These are phyloP conservation scores for Helicocarpus griseus DNA, from an alignment of 2,329 filamentous ascomycete genomes.

Conservation along the genomic window DNA sequence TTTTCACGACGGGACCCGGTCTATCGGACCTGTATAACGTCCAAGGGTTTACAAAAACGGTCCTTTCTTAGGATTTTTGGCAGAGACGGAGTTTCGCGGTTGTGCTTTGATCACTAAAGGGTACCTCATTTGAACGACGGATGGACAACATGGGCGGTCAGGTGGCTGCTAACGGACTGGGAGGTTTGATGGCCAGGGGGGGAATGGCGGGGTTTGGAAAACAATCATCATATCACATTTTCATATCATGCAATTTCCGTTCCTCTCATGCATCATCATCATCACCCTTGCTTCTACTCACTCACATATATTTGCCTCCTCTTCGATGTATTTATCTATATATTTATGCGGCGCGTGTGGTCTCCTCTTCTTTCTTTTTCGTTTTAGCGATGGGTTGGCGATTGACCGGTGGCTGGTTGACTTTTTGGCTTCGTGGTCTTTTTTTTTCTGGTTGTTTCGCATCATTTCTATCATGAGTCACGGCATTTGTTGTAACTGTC, in stretches of 20 bases:
- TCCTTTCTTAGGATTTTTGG: not conserved
- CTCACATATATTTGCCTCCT: not conserved
- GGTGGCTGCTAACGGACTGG: not conserved
- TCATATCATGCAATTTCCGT: not conserved
- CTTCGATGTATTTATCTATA: not conserved
- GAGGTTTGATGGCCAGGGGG: no score
- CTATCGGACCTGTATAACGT: not conserved
- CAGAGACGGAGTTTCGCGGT: not conserved
- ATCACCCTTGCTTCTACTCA: not conserved
- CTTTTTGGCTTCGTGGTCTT: not conserved
- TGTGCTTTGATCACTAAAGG: not conserved
- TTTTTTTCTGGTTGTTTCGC: not conserved
- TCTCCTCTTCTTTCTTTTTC: not conserved
- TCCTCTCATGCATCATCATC: not conserved
- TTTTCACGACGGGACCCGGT: not conserved
- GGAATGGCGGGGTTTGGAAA: not conserved
- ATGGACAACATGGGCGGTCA: not conserved
- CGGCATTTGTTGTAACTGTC: not conserved
- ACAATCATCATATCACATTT: not conserved
- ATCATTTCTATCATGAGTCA: not conserved
- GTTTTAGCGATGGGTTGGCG: not conserved
- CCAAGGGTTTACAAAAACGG: not conserved
- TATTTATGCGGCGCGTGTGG: not conserved
- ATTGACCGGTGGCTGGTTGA: not conserved
- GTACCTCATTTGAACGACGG: not conserved